Base-by-base conservation (phyloP, 805 yeast species). In the Kregervanrija delftensis region DNA sequence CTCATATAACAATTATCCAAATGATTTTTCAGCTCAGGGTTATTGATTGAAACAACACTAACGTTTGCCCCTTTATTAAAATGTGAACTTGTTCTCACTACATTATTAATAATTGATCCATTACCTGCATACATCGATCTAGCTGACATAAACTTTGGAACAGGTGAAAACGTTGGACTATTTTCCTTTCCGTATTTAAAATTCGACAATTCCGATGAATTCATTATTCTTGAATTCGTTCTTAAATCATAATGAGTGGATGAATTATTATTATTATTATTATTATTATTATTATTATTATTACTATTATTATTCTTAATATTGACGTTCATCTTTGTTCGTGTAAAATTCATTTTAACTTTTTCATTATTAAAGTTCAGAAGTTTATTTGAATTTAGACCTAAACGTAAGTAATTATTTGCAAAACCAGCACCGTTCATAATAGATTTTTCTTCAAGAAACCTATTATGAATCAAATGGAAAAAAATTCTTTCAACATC, bases 401-500 rank as follows among this genome's bases (percentile, higher is more conserved):
- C 96, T 1, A 72, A 52, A 49, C 71, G 71, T 5, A 90, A 74
- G 56, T 91, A 91, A 43, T 85, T 83, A 2, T 84, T 68, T 0
- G 95, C 85, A 67, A 83, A 90, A 0, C 96, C 95, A n/a, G 79
- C 74, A 15, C 74, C 78, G 53, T 80, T 86, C 71, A 81, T 77
- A 5, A 82, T 68, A 2, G 88, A 76, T 55, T 81, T 83, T 59
- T 90, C 97, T 46, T 72, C 72, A 33, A 93, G 61, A 11, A 81
- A 72, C 17, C 77, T 76, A 45, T 79, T 79, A 10, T 85, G 75
- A 28, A 87, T 73, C 47, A 93, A 65, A 51, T 83, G 83, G 60
- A 87, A 89, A 50, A 90, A 84, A 6, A 93, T 76, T 49, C 98
- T 70, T 61, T 90, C 96, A 30, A 86, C 72, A 33, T 83, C 87